Base-by-base conservation (phyloP, 805 yeast genomes). In the Lipomyces lipofer region DNA sequence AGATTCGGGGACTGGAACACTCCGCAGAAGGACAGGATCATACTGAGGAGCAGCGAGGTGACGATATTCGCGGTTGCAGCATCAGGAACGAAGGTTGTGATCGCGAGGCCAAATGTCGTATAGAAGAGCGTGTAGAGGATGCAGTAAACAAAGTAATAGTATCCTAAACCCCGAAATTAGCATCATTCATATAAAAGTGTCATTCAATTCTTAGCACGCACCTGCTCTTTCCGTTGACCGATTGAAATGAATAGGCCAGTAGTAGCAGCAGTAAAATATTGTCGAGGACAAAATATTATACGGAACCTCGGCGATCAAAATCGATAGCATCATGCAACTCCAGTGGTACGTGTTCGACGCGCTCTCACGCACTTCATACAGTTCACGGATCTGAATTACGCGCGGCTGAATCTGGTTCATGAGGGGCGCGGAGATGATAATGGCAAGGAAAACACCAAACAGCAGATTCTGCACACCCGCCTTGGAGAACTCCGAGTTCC, bases 261-360 rank as follows among this genome's bases (percentile, higher is more conserved):
- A 83, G 71, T 71, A 74, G 54, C 81, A 75, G 62, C 78, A 75
- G 68, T 72, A 84, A 47, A 78, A 77, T 24, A 85, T 44, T 8
- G 86, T 79, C 10, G 78, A 71, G 62, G 75, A 71, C 35, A 78
- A 54, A 32, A 76, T 62, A 52, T 77, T 77, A 70, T 81, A 86
- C 1, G 90, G 89, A 19, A 83, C 62, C 66, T 86, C 92, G 55
- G 75, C 75, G 17, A 80, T 38, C 57, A 73, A 73, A 63, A 83
- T 83, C 4, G 84, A 69, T 17, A 83, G 47, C 45, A 84, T 64
- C 69, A 86, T 68, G 38, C 78, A 69, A 25, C 82, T 73, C 91
- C 91, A 86, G 64, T 83, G 85, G 73, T 82, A 86, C 38, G 87
- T 86, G 65, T 84, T 85, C 3, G 88, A 82, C 54, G 82, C 78